Evolutionary conservation across 129 eudicot species (phyloP).

Genomic region (Tagetes patula): DNA sequence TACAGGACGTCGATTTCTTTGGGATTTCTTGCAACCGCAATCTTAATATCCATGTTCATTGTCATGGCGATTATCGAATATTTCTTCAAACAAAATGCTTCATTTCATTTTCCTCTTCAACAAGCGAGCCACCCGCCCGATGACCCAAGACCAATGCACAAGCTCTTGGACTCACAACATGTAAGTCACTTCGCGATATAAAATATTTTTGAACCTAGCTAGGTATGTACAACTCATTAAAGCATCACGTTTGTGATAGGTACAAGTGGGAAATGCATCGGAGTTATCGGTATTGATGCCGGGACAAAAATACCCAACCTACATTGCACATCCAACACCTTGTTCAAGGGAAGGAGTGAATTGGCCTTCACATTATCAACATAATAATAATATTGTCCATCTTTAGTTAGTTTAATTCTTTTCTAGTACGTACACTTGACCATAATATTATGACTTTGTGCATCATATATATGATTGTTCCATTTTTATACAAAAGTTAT

Average conservation of each 20-base stretch:
- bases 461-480: slow-evolving; percentile 8
- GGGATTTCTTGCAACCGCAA: slow-evolving; percentile 77
- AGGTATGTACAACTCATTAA: neutral
- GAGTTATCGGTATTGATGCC: slow-evolving; percentile 81
- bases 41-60: slow-evolving; percentile 71
- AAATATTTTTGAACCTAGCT: neutral
- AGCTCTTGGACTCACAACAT: slow-evolving; percentile 40
- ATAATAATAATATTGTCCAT: slow-evolving; percentile 30
- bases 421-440: too few relatives aligned
- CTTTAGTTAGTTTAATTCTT: slow-evolving; percentile 7
- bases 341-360: slow-evolving; percentile 69
- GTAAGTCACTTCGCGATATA: slow-evolving; percentile 27
- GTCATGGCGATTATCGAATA: slow-evolving; percentile 74
- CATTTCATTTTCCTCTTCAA: slow-evolving; percentile 38
- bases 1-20: slow-evolving; percentile 65
- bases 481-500: neutral
- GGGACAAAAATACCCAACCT: slow-evolving; percentile 72
- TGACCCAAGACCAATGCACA: slow-evolving; percentile 42
- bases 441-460: slow-evolving; percentile 13
- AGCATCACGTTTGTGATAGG: slow-evolving; percentile 31
- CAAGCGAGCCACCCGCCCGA: slow-evolving; percentile 18
- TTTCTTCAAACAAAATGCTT: slow-evolving; percentile 53
- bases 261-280: slow-evolving; percentile 40
- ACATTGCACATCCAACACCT: slow-evolving; percentile 88
- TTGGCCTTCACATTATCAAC: slow-evolving; percentile 65